Percentiles rank a stretch among this genome's conserved stretches.
These are phyloP conservation scores for Phytophthora constricta DNA, from an alignment of 352 stramenopile species.

Conservation along the genomic window DNA sequence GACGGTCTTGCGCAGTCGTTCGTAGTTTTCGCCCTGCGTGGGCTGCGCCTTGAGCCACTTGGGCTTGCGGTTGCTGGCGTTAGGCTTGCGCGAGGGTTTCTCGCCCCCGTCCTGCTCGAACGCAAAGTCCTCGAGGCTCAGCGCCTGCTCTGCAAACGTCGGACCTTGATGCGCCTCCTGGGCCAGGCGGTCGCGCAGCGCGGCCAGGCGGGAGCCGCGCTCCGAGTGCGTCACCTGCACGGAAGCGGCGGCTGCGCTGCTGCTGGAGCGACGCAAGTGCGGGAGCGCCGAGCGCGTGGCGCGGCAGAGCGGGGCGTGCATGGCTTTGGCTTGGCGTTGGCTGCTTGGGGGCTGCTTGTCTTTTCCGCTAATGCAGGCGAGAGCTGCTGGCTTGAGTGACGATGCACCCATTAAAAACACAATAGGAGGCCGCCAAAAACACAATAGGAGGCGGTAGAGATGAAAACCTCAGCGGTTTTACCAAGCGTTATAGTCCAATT, in stretches of 20 bases:
- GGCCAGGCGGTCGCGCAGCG: constrained; percentile 67
- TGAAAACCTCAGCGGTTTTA: too few species aligned
- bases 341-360: constrained; percentile 9
- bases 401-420: too few species aligned
- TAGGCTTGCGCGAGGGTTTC: constrained; percentile 85
- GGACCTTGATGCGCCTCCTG: constrained; percentile 65
- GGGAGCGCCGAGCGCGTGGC: constrained; percentile 12
- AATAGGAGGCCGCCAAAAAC: too few species aligned
- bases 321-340: not conserved
- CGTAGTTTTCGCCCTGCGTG: constrained; percentile 83
- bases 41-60: constrained; percentile 90
- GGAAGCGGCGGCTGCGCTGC: constrained; percentile 47
- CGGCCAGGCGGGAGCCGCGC: constrained; percentile 63
- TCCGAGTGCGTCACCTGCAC: constrained; percentile 73
- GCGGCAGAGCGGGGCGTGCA: constrained; percentile 25
- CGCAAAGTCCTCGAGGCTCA: constrained; percentile 76
- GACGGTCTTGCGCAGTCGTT: constrained; percentile 82
- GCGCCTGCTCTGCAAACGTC: constrained; percentile 64
- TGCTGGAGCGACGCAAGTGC: constrained; percentile 32
- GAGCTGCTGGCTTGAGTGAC: not conserved
- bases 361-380: constrained; percentile 8
- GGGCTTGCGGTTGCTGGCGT: constrained; percentile 86
- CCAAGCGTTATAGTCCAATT: too few species aligned
- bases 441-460: too few species aligned
- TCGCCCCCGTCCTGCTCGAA: constrained; percentile 51